Conservation (phyloP, 345 rosid genomes). For the Camelina sativa region DNA sequence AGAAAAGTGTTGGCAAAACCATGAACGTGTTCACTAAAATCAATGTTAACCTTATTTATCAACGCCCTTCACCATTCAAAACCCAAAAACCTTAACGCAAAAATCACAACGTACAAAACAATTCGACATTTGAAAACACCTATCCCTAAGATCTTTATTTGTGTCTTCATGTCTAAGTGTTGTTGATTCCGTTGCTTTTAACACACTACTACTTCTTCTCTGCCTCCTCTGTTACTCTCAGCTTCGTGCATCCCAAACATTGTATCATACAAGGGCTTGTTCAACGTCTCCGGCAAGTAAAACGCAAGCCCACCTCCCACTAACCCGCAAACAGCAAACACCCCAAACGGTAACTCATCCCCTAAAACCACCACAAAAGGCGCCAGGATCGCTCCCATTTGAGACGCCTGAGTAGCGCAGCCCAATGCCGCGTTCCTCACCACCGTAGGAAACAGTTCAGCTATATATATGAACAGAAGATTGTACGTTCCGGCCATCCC, state of each 20-base stretch:
- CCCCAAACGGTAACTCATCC: slow-evolving; percentile 65
- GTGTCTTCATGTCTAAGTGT: neutral
- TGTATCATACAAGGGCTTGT: slow-evolving; percentile 84
- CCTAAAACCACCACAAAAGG: slow-evolving; percentile 88
- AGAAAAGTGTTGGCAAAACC: neutral
- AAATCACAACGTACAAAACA: slow-evolving; percentile 10
- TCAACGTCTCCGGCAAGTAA: slow-evolving; percentile 85
- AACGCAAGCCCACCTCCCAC: slow-evolving; percentile 76
- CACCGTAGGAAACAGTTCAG: slow-evolving; percentile 90
- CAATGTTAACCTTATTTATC: neutral
- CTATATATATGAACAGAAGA: slow-evolving; percentile 75
- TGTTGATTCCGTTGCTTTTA: neutral
- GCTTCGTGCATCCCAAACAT: slow-evolving; percentile 74
- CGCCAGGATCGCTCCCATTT: slow-evolving; percentile 88
- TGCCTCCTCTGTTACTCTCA: slow-evolving; percentile 51
- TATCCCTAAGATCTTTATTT: slow-evolving; percentile 3
- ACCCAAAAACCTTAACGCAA: slow-evolving; percentile 10
- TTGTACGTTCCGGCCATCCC: slow-evolving; percentile 92
- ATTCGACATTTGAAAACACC: neutral
- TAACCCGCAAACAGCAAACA: slow-evolving; percentile 68
- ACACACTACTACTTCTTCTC: slow-evolving; percentile 27
- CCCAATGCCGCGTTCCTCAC: slow-evolving; percentile 95
- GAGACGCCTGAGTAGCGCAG: slow-evolving; percentile 77
- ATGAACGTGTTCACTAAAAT: neutral
- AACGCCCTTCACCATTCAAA: neutral